Evolutionary conservation across 2,329 filamentous ascomycete species (phyloP), one percentile per base, ranked within the genome.

Genomic region (Fusarium sororula): DNA sequence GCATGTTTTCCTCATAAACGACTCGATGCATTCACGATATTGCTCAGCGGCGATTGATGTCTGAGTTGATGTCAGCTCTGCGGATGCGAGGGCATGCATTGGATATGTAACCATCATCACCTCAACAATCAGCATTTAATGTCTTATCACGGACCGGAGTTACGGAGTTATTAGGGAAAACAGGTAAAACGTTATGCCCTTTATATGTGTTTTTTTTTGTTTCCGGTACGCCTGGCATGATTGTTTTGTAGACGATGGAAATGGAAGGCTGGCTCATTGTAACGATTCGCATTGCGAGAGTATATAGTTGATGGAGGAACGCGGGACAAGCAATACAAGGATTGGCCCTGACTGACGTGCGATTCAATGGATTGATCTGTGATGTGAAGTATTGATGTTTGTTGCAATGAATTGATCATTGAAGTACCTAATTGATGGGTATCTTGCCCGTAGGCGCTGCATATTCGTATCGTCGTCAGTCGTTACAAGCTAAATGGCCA

Each of bases 241-340:
- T 61, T 56, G 48, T 28, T 48, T 65, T 63, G 28, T 60, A 57
- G 70, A 68, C 50, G 48, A 61, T 30, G 64, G 24, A 55, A 47
- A n/a, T 17, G 35, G 35, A 26, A n/a, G 63, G 50, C 37, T 51
- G 47, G 55, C 38, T 58, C 39, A 47, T 57, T 60, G 35, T 45
- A 37, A 72, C 62, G 56, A 74, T 48, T 50, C 62, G 55, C 54
- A 26, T 57, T 48, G 61, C 41, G 57, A 56, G 28, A 45, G 56
- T 74, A 74, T 72, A 74, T 74, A 74, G 67, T 68, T 74, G 51
- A 59, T 72, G 62, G 58, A 72, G 59, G 51, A 59, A 55, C 8
- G 59, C 63, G 58, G 44, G 39, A 72, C 60, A 30, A 24, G 48
- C 35, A 56, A 74, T 64, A 63, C 44, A 48, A 18, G n/a, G 37